Percentiles rank a stretch among this genome's conserved stretches.
Conservation (phyloP, 805 yeast genomes). For the Zygotorulaspora danielsina region DNA sequence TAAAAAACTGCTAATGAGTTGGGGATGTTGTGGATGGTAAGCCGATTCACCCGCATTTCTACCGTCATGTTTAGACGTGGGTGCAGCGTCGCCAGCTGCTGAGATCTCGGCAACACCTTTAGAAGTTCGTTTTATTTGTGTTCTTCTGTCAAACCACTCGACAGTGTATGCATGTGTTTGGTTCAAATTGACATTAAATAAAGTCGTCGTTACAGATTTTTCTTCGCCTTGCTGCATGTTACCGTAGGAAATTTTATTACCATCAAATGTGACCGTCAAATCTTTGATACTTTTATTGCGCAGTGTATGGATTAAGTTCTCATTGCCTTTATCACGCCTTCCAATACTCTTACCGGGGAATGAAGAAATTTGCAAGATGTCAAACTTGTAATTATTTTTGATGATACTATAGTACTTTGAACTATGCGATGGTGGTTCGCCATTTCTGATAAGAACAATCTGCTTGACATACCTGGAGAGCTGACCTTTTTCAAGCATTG, state of each 20-base stretch:
- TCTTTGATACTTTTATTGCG: slow-evolving; percentile 11
- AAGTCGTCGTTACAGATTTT: slow-evolving; percentile 3
- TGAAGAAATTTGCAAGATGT: slow-evolving; percentile 9
- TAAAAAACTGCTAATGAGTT: too few species aligned
- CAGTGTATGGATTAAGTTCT: slow-evolving; percentile 4
- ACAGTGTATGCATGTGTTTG: slow-evolving; percentile 6
- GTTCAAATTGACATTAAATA: background rate
- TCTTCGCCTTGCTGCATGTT: slow-evolving; percentile 17
- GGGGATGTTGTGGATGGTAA: too few species aligned
- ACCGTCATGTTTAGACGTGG: too few species aligned
- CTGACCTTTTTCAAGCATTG: slow-evolving; percentile 11
- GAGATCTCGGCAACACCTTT: background rate
- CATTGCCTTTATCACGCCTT: background rate
- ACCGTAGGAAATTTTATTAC: slow-evolving; percentile 11
- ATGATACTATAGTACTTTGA: slow-evolving; percentile 9
- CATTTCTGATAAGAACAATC: slow-evolving; percentile 10
- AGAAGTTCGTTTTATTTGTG: background rate
- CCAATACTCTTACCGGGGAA: background rate
- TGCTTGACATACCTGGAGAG: slow-evolving; percentile 10
- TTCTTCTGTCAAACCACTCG: slow-evolving; percentile 12
- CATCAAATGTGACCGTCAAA: slow-evolving; percentile 11
- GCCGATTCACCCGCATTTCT: too few species aligned
- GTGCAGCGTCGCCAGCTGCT: too few species aligned
- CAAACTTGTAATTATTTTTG: slow-evolving; percentile 9
- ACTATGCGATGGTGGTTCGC: slow-evolving; percentile 2